These are phyloP conservation scores for Magnolia officinalis DNA, from an alignment of 164 flowering plant species.

Conservation along the genomic window DNA sequence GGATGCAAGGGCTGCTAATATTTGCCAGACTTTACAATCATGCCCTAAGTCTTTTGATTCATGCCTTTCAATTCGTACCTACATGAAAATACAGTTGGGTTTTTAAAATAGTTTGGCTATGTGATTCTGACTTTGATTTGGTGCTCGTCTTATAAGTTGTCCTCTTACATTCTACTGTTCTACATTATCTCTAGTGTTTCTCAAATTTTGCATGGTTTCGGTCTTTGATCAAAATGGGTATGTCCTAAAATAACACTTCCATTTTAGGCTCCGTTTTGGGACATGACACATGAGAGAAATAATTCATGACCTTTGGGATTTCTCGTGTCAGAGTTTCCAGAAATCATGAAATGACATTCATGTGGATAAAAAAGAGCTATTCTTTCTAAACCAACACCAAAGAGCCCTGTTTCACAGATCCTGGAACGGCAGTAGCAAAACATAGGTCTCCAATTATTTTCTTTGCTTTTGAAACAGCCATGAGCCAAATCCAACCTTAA, in stretches of 20 bases:
- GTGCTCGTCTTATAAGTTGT: background rate
- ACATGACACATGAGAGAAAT: too few species aligned
- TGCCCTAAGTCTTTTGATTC: background rate
- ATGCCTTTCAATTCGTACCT: background rate
- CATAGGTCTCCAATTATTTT: too few species aligned
- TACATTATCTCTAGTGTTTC: background rate
- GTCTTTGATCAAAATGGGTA: background rate
- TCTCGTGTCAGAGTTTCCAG: too few species aligned
- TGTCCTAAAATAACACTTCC: background rate
- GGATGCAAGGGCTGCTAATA: background rate
- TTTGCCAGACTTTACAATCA: background rate
- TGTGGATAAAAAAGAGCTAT: too few species aligned
- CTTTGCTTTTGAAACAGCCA: too few species aligned
- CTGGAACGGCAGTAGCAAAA: too few species aligned
- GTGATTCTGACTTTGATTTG: background rate
- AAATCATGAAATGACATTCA: too few species aligned
- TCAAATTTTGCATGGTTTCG: background rate
- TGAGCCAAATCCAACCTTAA: too few species aligned
- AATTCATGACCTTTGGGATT: too few species aligned
- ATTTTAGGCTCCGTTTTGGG: too few species aligned
- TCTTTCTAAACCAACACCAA: too few species aligned
- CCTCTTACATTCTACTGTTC: background rate
- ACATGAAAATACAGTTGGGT: background rate
- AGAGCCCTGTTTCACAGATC: too few species aligned
- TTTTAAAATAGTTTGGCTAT: background rate